Evolutionary conservation across 2,329 filamentous ascomycete species (phyloP).

Genomic region (Pseudovirgaria hyperparasitica): DNA sequence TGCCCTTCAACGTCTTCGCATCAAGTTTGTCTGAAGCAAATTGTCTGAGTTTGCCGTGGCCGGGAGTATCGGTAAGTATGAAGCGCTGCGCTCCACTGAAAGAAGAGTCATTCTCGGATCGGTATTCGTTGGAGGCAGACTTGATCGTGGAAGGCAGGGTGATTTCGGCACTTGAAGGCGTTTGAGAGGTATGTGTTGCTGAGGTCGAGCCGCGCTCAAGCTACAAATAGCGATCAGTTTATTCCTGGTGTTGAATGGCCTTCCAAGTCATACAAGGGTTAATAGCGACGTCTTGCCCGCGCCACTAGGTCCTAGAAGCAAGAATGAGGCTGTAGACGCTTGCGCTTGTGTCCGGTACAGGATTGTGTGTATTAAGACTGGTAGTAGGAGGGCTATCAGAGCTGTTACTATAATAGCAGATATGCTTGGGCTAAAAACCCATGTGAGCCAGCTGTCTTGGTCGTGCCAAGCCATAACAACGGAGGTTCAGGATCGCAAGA

Average conservation of each 20-base stretch:
- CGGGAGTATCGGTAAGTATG: conserved; percentile 76
- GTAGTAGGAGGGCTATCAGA: conserved; percentile 57
- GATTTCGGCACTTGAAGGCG: conserved; percentile 43
- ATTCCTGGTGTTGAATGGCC: not conserved
- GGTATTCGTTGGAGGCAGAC: conserved; percentile 48
- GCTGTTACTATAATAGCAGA: conserved; percentile 52
- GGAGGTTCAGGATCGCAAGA: too few species aligned
- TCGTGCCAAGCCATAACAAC: conserved; percentile 28
- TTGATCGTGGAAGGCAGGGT: conserved; percentile 39
- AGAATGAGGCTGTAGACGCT: conserved; percentile 58
- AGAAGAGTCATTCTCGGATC: conserved; percentile 52
- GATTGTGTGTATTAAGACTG: conserved; percentile 63
- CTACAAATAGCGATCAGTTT: conserved; percentile 13
- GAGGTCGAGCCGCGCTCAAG: conserved; percentile 42
- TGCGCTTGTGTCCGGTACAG: conserved; percentile 57
- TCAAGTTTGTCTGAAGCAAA: conserved; percentile 45
- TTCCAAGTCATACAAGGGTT: conserved; percentile 47
- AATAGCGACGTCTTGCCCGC: conserved; percentile 80
- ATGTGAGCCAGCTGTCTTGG: conserved; percentile 31
- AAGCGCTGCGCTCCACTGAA: conserved; percentile 48
- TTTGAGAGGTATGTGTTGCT: conserved; percentile 50
- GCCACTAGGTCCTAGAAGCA: conserved; percentile 69
- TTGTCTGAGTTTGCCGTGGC: conserved; percentile 84
- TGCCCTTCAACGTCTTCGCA: conserved; percentile 44
- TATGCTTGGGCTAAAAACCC: conserved; percentile 30